A percentile compares a stretch with the other conserved stretches of the same genome.
These are phyloP conservation scores for Diplodia sapinea DNA, from an alignment of 2,329 filamentous ascomycete genomes.

Conservation along the genomic window DNA sequence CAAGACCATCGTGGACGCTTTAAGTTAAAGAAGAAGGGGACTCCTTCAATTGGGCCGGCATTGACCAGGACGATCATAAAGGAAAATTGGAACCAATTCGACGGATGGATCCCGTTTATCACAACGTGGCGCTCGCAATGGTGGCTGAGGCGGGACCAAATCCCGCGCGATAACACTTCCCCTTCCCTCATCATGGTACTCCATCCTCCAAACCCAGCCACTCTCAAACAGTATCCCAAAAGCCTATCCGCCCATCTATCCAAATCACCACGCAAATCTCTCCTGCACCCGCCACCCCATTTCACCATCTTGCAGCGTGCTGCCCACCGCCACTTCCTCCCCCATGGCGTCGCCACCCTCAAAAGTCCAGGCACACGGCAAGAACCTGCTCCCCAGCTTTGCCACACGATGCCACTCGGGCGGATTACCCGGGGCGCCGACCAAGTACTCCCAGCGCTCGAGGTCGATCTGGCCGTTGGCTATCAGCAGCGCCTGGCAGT, in stretches of 20 bases:
- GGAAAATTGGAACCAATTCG: no score
- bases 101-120: no score
- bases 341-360: constrained; percentile 38
- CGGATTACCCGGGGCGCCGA: background rate
- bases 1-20: no score
- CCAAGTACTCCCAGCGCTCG: constrained; percentile 62
- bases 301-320: constrained; percentile 42
- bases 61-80: no score
- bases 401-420: constrained; percentile 46
- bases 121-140: no score
- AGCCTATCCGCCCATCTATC: background rate
- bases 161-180: background rate
- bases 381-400: constrained; percentile 47
- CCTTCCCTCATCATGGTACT: background rate
- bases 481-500: constrained; percentile 63
- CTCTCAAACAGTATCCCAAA: background rate
- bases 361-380: constrained; percentile 50
- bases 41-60: no score
- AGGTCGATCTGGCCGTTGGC: constrained; percentile 51
- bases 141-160: background rate
- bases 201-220: background rate
- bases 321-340: constrained; percentile 37
- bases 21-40: no score
- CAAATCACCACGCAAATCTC: background rate
- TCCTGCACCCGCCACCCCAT: constrained; percentile 27